Conservation (phyloP, 2,329 filamentous ascomycete genomes). For the Fusarium poae region DNA sequence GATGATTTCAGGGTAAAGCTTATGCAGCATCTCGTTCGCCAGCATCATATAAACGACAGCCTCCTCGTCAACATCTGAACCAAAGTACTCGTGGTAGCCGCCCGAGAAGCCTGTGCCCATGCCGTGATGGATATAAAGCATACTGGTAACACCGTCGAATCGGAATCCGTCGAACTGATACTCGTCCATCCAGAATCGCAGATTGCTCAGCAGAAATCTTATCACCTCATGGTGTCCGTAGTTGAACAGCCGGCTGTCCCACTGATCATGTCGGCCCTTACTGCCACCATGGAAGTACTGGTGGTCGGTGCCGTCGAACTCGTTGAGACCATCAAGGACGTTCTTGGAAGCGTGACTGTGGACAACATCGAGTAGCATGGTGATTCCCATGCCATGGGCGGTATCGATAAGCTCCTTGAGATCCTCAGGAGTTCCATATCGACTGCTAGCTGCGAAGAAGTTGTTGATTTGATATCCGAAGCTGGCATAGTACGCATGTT, state of each 20-base stretch:
- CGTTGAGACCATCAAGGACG: constrained; percentile 91
- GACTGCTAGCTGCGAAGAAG: constrained; percentile 97
- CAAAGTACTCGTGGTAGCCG: constrained; percentile 98
- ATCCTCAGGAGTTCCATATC: constrained; percentile 93
- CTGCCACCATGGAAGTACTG: constrained; percentile 93
- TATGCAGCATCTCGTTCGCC: constrained; percentile 94
- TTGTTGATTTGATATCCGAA: constrained; percentile 99
- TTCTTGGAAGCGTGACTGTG: constrained; percentile 99
- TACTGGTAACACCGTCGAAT: constrained; percentile 98
- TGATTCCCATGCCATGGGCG: constrained; percentile 89
- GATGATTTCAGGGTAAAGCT: constrained; percentile 87
- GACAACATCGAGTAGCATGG: constrained; percentile 93
- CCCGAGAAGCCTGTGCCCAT: constrained; percentile 98
- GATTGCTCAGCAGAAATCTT: constrained; percentile 94
- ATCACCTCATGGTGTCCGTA: constrained; percentile 95
- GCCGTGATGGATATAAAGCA: constrained; percentile 96
- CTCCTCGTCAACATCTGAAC: constrained; percentile 88
- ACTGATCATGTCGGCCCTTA: constrained; percentile 89
- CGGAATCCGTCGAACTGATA: constrained; percentile 97
- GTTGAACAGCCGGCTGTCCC: constrained; percentile 98
- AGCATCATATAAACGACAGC: constrained; percentile 95
- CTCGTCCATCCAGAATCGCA: constrained; percentile 99
- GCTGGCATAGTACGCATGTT: constrained; percentile 98
- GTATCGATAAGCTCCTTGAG: constrained; percentile 97
- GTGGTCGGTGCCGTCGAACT: constrained; percentile 95